Conservation (phyloP, 208 protist genomes). For the Vickermania spadyakhi region DNA sequence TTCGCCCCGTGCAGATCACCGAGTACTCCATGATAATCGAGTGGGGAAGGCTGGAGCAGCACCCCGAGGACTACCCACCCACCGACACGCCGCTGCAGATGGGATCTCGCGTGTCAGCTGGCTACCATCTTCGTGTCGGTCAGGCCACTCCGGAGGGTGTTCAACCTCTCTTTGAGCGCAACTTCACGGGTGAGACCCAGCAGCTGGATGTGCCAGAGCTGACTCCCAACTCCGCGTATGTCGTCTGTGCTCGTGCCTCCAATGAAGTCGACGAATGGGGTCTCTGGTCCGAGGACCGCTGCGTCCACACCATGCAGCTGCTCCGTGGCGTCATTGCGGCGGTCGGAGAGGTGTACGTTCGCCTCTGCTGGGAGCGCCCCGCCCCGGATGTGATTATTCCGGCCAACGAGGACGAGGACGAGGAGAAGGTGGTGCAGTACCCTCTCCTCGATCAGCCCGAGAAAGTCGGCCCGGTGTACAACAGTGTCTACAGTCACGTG, state of each 20-base stretch:
- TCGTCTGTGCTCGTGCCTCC: slow-evolving; percentile 40
- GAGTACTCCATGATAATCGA: slow-evolving; percentile 56
- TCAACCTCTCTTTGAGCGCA: slow-evolving; percentile 38
- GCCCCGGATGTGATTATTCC: slow-evolving; percentile 53
- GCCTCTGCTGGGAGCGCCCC: slow-evolving; percentile 55
- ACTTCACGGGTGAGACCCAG: slow-evolving; percentile 32
- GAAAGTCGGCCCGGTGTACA: slow-evolving; percentile 31
- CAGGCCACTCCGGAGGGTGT: slow-evolving; percentile 13
- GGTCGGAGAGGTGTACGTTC: slow-evolving; percentile 83
- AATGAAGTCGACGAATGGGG: slow-evolving; percentile 69
- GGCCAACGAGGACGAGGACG: slow-evolving; percentile 3
- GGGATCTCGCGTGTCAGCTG: slow-evolving; percentile 11
- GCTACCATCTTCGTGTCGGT: slow-evolving; percentile 29
- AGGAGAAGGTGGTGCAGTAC: slow-evolving; percentile 10
- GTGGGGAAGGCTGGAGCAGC: slow-evolving; percentile 67
- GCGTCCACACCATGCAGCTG: slow-evolving; percentile 84
- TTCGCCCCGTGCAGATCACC: slow-evolving; percentile 55
- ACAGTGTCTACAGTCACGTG: slow-evolving; percentile 30
- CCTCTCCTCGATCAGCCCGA: slow-evolving; percentile 43
- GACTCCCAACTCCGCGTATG: slow-evolving; percentile 58
- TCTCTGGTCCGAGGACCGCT: slow-evolving; percentile 72
- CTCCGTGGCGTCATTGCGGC: slow-evolving; percentile 39
- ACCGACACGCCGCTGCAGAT: slow-evolving; percentile 3
- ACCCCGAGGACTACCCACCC: slow-evolving; percentile 16
- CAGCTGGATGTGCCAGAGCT: slow-evolving; percentile 37